Conservation (phyloP, 257 asterid species). For the Lycium ferocissimum region DNA sequence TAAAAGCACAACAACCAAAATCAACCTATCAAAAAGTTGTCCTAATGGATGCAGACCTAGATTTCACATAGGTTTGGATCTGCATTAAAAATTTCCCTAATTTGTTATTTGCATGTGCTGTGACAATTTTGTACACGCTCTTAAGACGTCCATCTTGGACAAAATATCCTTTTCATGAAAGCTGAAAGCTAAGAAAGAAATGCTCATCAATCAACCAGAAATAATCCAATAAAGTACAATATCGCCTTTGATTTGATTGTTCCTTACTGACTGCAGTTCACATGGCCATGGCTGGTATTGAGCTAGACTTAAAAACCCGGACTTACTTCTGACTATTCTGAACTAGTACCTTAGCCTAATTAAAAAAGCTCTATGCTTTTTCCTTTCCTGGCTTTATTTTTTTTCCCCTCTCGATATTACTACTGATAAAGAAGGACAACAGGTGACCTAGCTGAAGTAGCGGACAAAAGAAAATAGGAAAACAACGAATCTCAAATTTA, state of each 20-base stretch:
- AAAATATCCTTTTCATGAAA: conserved; percentile 14
- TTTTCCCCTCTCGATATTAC: neutral
- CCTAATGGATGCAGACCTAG: neutral
- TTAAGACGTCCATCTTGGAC: neutral
- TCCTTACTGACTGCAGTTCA: neutral
- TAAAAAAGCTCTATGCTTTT: neutral
- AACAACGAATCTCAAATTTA: neutral
- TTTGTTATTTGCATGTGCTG: neutral
- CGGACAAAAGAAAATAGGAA: neutral
- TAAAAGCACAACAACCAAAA: neutral
- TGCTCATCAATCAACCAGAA: neutral
- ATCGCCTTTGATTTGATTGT: neutral
- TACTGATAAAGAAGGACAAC: neutral
- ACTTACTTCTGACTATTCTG: neutral
- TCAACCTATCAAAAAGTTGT: neutral
- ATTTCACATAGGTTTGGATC: neutral
- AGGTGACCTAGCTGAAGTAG: neutral
- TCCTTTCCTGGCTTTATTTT: neutral
- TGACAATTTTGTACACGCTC: neutral
- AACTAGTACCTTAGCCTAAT: neutral
- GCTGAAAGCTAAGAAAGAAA: conserved; percentile 9
- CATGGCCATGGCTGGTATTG: conserved; percentile 3
- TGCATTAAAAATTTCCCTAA: neutral
- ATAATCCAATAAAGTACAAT: neutral
- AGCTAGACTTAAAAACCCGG: neutral